Conservation (phyloP, 2,329 filamentous ascomycete species). For the Fusarium concolor region DNA sequence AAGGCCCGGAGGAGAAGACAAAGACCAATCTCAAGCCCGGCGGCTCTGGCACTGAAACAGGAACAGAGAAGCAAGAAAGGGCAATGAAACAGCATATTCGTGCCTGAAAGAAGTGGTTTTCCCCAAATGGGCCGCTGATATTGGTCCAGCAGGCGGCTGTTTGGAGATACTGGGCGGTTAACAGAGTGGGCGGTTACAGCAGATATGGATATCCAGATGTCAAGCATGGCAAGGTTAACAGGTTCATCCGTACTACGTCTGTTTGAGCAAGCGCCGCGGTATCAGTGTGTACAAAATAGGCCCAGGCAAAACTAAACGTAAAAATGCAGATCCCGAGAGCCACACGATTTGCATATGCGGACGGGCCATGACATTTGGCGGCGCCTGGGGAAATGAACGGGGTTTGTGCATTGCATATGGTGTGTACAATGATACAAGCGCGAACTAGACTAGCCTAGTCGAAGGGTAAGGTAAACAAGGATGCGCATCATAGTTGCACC, state of each 20-base stretch:
- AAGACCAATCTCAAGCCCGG: constrained; percentile 47
- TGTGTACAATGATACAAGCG: constrained; percentile 29
- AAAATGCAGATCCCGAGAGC: constrained; percentile 35
- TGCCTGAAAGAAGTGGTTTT: constrained; percentile 61
- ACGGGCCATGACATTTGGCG: constrained; percentile 23
- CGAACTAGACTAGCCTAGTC: constrained; percentile 8
- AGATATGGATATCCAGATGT: not conserved
- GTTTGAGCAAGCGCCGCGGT: constrained; percentile 45
- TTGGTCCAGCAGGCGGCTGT: constrained; percentile 65
- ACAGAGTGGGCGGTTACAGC: constrained; percentile 41
- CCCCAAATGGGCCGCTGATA: constrained; percentile 58
- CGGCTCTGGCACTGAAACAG: constrained; percentile 49
- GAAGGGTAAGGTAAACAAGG: not conserved
- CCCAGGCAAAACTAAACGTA: not conserved
- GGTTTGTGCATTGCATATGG: constrained; percentile 45
- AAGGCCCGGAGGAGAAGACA: constrained; percentile 43
- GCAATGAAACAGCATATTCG: constrained; percentile 65
- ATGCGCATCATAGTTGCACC: constrained; percentile 40
- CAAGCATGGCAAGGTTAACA: constrained; percentile 3
- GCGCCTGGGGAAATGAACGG: constrained; percentile 46
- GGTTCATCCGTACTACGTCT: constrained; percentile 21
- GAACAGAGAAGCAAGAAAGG: constrained; percentile 38
- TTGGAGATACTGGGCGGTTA: constrained; percentile 48
- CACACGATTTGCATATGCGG: constrained; percentile 42
- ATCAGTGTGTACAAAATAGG: constrained; percentile 4